Base-by-base conservation (phyloP, 768 basidiomycete genomes). In the button mushroom (Agaricus bisporus) region DNA sequence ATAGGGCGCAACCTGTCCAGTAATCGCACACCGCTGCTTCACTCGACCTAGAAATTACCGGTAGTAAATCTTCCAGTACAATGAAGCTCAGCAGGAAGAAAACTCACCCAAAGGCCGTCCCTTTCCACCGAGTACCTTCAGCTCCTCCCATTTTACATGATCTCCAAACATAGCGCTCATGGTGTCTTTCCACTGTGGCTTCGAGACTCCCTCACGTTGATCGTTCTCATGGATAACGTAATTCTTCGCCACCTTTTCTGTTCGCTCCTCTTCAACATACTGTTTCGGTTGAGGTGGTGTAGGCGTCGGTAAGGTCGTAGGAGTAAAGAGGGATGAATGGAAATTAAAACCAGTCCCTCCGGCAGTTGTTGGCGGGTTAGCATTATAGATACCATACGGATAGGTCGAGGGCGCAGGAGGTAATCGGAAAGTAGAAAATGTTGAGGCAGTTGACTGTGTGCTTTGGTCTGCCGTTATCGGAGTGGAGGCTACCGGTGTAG, bases 121-220 rank as follows among this genome's bases (percentile, higher is more conserved):
- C 65, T 83, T 87, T 20, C 79, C 75, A 1, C 74, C 71, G 59
- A 80, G 88, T 5, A 85, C 85, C 56, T 75, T 81, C 18, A 88
- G 54, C 26, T 84, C 78, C 48, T 87, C 82, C 89, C 89, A 98
- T 45, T 85, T 77, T 8, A 86, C 85, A 59, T 95, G 86, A 48
- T 87, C 75, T 1, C 95, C 93, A 60, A 98, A 91, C 72, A 95
- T 76, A 1, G 90, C 84, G 6, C 75, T 61, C 85, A 94, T 88
- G 10, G 86, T 91, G 28, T 86, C 80, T 44, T 70, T 73, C 86
- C 88, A 87, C 0, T 67, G 62, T 0, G 87, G 85, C 54, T 81
- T 81, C 0, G 71, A 66, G 0, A 68, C 66, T 4, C 70, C 71
- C 20, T 74, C 68, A 1, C 67, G 63, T 56, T 86, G 81, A 2